Evolutionary conservation across 73 alveolate species (phyloP).

Genomic region (Paraurostyla sp.): DNA sequence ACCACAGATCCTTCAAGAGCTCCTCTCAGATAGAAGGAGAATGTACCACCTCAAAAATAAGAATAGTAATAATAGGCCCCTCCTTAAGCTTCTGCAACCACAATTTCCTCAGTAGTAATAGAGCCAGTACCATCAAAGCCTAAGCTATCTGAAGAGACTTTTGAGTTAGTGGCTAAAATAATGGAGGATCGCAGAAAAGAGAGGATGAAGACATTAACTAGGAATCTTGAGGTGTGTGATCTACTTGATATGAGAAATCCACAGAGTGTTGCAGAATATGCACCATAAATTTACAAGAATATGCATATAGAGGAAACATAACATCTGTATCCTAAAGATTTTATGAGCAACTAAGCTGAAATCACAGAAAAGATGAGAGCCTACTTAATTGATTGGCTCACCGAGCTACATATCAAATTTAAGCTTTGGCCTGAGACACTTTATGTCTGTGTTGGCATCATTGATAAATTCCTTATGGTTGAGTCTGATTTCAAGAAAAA

Average conservation of each 20-base stretch:
- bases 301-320: slow-evolving; percentile 43
- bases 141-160: neutral
- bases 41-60: neutral
- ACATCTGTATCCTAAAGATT: slow-evolving; percentile 21
- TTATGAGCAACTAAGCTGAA: slow-evolving; percentile 72
- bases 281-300: slow-evolving; percentile 33
- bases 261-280: slow-evolving; percentile 57
- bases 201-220: slow-evolving; percentile 62
- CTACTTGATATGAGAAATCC: slow-evolving; percentile 72
- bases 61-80: neutral
- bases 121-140: neutral
- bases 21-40: slow-evolving; percentile 42
- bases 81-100: neutral
- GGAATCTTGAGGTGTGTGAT: slow-evolving; percentile 76
- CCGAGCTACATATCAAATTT: slow-evolving; percentile 85
- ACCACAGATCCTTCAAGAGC: slow-evolving; percentile 51
- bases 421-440: slow-evolving; percentile 85
- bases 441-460: slow-evolving; percentile 79
- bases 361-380: slow-evolving; percentile 87
- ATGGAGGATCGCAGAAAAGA: slow-evolving; percentile 65
- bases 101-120: neutral
- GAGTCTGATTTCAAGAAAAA: slow-evolving; percentile 59
- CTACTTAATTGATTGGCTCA: slow-evolving; percentile 86
- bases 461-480: slow-evolving; percentile 76
- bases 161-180: slow-evolving; percentile 13